These are phyloP conservation scores for Leccinum subrobustum DNA, from an alignment of 1,284 basidiomycete genomes.

Conservation along the genomic window DNA sequence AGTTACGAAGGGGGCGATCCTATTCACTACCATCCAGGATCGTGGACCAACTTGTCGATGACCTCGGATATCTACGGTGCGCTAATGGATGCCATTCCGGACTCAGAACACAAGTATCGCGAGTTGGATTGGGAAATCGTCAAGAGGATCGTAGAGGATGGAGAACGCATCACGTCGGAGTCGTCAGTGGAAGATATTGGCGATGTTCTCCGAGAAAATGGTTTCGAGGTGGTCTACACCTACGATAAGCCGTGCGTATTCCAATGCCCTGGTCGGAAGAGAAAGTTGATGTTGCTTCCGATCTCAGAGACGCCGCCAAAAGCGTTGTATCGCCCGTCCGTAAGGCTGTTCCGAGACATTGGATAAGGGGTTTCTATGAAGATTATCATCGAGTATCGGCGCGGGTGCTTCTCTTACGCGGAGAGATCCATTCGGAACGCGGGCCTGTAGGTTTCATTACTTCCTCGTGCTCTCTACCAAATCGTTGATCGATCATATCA, in stretches of 20 bases:
- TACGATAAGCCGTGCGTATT: constrained; percentile 38
- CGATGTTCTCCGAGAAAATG: constrained; percentile 35
- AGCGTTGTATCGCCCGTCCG: constrained; percentile 37
- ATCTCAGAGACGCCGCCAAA: constrained; percentile 42
- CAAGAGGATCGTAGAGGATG: constrained; percentile 21
- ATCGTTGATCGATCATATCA: constrained; percentile 11
- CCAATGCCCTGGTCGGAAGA: neutral
- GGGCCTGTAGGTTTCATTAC: constrained; percentile 37
- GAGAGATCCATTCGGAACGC: constrained; percentile 40
- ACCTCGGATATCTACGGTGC: constrained; percentile 20
- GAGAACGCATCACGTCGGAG: constrained; percentile 19
- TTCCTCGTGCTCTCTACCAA: neutral
- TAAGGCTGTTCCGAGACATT: constrained; percentile 35
- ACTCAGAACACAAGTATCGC: constrained; percentile 5
- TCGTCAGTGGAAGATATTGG: constrained; percentile 32
- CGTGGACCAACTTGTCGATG: constrained; percentile 21
- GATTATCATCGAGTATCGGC: constrained; percentile 35
- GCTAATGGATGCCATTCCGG: constrained; percentile 15
- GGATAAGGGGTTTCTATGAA: constrained; percentile 39
- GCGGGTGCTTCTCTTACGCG: constrained; percentile 40
- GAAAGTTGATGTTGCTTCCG: neutral
- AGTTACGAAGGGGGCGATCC: constrained; percentile 14
- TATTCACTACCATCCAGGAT: constrained; percentile 22
- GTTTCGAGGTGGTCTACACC: constrained; percentile 38
- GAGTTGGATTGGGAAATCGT: constrained; percentile 22